Conservation (phyloP, 768 basidiomycete species). For the Russula dissimulans region DNA sequence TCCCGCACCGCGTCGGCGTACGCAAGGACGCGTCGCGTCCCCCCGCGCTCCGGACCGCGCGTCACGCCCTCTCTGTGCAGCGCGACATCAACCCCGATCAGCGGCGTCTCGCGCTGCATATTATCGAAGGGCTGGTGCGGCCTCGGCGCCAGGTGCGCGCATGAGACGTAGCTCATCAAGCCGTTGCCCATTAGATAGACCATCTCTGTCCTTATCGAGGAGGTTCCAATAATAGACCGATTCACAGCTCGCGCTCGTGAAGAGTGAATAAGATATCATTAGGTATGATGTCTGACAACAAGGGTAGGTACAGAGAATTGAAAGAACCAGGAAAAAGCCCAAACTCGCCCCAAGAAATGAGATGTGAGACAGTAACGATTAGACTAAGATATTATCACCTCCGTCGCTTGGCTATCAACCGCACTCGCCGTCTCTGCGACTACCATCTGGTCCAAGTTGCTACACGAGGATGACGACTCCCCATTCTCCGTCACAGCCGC, state of each 20-base stretch:
- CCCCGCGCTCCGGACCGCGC: slow-evolving; percentile 37
- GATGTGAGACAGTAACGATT: not conserved
- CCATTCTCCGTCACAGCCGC: not conserved
- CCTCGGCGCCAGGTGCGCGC: not conserved
- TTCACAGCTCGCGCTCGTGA: not conserved
- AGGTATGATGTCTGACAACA: not conserved
- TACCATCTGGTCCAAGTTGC: not conserved
- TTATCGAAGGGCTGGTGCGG: slow-evolving; percentile 26
- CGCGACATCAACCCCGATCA: slow-evolving; percentile 33
- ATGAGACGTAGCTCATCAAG: not conserved
- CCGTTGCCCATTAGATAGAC: not conserved
- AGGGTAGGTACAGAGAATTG: not conserved
- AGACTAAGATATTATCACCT: not conserved
- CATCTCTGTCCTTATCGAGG: not conserved
- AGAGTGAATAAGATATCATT: slow-evolving; percentile 2
- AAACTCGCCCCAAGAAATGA: not conserved
- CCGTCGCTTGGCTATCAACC: slow-evolving; percentile 14
- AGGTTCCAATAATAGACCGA: not conserved
- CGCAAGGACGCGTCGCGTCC: slow-evolving; percentile 25
- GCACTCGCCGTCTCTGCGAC: not conserved
- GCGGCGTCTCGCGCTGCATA: slow-evolving; percentile 32
- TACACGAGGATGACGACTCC: not conserved
- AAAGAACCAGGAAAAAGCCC: not conserved
- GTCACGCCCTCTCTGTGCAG: slow-evolving; percentile 35
- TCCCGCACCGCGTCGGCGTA: slow-evolving; percentile 24